phyloP scores from a whole-genome alignment of 176 grass and related monocot species.

The Lolium rigidum region DNA sequence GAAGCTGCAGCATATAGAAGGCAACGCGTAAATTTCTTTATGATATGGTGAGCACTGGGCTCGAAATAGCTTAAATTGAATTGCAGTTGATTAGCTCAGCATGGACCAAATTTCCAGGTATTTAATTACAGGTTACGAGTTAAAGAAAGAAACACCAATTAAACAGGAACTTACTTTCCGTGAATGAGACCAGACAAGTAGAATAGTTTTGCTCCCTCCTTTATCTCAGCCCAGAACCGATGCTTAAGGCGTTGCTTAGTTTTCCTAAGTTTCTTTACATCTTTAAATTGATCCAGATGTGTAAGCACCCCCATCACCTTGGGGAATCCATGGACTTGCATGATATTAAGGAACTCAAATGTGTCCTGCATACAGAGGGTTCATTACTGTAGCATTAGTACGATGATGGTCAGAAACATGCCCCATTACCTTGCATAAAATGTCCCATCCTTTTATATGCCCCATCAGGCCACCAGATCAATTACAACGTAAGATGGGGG shows the following conservation, averaged over 20 bases:
- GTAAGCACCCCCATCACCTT: conserved; percentile 98
- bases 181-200: conserved; percentile 92
- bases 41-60: not conserved
- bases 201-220: conserved; percentile 90
- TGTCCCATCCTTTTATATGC: not conserved
- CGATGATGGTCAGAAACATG: conserved; percentile 20
- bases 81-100: not conserved
- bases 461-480: not conserved
- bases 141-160: conserved; percentile 19
- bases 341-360: conserved; percentile 97
- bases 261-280: conserved; percentile 92
- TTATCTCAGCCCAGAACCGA: conserved; percentile 95
- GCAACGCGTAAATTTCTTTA: not conserved
- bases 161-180: conserved; percentile 79
- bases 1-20: not conserved
- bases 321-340: conserved; percentile 98
- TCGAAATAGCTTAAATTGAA: conserved; percentile 3
- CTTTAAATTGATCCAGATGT: conserved; percentile 96
- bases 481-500: not conserved
- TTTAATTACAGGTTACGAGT: conserved; percentile 29
- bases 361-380: conserved; percentile 76
- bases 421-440: not conserved
- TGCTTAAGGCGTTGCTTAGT: conserved; percentile 93
- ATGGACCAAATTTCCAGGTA: conserved; percentile 24
- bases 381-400: conserved; percentile 33